phyloP scores from a whole-genome alignment of 2,329 filamentous ascomycete species.

The Camillea tinctor region DNA sequence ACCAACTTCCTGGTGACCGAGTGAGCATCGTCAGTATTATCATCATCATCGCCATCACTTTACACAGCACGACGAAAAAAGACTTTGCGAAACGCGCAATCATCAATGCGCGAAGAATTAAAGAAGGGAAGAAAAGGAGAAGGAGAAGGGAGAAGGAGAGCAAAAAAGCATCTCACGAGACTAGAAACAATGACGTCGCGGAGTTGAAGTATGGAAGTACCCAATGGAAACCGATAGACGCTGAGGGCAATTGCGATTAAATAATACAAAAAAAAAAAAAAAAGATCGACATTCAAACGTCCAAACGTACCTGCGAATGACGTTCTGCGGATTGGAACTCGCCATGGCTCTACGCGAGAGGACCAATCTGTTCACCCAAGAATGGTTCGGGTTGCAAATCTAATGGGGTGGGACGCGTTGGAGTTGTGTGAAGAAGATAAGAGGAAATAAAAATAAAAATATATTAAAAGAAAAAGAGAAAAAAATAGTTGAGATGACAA shows the following conservation, averaged over 20 bases:
- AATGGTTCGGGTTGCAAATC: constrained; percentile 14
- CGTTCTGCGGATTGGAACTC: constrained; percentile 38
- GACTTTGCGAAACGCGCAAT: constrained; percentile 1
- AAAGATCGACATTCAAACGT: constrained; percentile 1
- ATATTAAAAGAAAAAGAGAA: neutral
- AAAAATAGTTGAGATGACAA: no score
- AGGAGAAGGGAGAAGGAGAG: neutral
- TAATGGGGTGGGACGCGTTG: neutral
- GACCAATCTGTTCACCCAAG: constrained; percentile 13
- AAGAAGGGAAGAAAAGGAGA: no score
- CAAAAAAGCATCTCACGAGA: neutral
- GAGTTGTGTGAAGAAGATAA: no score
- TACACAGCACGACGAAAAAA: neutral
- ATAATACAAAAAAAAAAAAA: no score
- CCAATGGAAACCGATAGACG: neutral
- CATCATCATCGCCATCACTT: no score
- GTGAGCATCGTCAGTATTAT: no score
- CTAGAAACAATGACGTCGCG: neutral
- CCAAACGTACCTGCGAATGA: constrained; percentile 42
- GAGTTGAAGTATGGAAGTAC: neutral
- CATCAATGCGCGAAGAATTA: neutral
- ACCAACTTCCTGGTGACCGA: constrained; percentile 31
- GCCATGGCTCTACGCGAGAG: constrained; percentile 28
- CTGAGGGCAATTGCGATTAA: neutral
- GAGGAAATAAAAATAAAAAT: neutral